phyloP scores from a whole-genome alignment of 495 filamentous ascomycete genomes.

The Trichocladium uniseriatum region DNA sequence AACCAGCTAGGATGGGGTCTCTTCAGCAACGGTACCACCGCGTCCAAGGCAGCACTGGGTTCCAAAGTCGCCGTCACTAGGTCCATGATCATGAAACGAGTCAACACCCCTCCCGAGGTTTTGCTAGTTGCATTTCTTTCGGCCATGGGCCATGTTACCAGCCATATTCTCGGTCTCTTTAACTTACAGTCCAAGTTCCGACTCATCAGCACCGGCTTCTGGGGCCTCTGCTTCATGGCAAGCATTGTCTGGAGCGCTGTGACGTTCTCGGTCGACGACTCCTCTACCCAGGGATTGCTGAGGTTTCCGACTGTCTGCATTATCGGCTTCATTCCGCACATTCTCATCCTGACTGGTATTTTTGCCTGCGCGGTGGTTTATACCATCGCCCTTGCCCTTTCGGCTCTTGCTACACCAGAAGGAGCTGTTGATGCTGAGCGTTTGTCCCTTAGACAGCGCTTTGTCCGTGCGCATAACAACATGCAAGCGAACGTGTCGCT shows the following conservation, averaged over 20 bases:
- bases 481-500: conserved; percentile 87
- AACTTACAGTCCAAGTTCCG: conserved; percentile 68
- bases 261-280: conserved; percentile 46
- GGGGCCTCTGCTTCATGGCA: conserved; percentile 80
- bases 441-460: conserved; percentile 35
- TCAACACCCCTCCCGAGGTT: conserved; percentile 83
- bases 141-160: conserved; percentile 77
- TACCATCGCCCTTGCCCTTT: conserved; percentile 60
- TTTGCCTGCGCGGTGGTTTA: conserved; percentile 67
- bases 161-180: conserved; percentile 70
- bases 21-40: conserved; percentile 38
- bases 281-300: conserved; percentile 43
- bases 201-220: conserved; percentile 76
- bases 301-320: conserved; percentile 91
- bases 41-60: conserved; percentile 32
- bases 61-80: conserved; percentile 41
- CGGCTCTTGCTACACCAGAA: conserved; percentile 54
- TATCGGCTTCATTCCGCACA: conserved; percentile 87
- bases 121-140: conserved; percentile 82
- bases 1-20: conserved; percentile 61
- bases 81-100: conserved; percentile 47
- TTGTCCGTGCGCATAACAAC: conserved; percentile 65
- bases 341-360: conserved; percentile 74
- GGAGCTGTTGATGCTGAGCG: conserved; percentile 19
- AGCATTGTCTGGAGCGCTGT: conserved; percentile 64